Percentiles rank a stretch among this genome's conserved stretches.
Conservation (phyloP, 164 flowering plant species). For the Kalanchoe fedtschenkoi region DNA sequence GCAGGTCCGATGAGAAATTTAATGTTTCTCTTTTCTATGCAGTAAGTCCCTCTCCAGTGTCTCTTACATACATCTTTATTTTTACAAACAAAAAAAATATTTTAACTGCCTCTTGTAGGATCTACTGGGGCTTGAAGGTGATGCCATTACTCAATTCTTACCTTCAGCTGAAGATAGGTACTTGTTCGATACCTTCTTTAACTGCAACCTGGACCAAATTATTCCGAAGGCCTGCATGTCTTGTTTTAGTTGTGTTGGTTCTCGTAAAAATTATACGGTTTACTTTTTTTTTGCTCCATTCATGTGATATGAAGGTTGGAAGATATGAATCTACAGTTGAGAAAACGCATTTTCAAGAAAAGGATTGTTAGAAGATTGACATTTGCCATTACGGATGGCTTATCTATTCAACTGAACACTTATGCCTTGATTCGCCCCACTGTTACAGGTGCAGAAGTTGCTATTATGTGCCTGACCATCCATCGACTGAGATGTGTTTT, state of each 20-base stretch:
- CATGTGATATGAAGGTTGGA: conserved; percentile 38
- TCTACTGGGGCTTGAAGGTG: conserved; percentile 61
- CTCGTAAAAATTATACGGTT: neutral
- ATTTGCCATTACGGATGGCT: conserved; percentile 48
- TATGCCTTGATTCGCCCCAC: conserved; percentile 94
- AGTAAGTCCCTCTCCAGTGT: conserved; percentile 29
- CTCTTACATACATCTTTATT: conserved; percentile 5
- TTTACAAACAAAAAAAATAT: neutral
- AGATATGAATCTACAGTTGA: conserved; percentile 74
- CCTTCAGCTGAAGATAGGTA: conserved; percentile 61
- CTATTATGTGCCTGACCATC: neutral
- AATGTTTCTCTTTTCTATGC: conserved; percentile 59
- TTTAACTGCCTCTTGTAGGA: conserved; percentile 35
- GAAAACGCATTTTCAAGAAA: conserved; percentile 76
- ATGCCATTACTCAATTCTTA: conserved; percentile 45
- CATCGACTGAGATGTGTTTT: neutral
- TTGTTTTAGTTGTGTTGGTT: neutral
- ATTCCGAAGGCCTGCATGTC: neutral
- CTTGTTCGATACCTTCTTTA: neutral
- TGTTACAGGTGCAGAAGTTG: conserved; percentile 40
- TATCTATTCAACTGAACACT: conserved; percentile 74
- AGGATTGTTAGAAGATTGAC: conserved; percentile 61
- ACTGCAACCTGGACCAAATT: neutral
- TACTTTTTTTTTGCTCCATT: neutral
- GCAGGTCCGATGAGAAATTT: conserved; percentile 54